Percentiles rank a stretch among this genome's conserved stretches.
Conservation (phyloP, 352 stramenopile genomes). For the Blastocystis hominis region DNA sequence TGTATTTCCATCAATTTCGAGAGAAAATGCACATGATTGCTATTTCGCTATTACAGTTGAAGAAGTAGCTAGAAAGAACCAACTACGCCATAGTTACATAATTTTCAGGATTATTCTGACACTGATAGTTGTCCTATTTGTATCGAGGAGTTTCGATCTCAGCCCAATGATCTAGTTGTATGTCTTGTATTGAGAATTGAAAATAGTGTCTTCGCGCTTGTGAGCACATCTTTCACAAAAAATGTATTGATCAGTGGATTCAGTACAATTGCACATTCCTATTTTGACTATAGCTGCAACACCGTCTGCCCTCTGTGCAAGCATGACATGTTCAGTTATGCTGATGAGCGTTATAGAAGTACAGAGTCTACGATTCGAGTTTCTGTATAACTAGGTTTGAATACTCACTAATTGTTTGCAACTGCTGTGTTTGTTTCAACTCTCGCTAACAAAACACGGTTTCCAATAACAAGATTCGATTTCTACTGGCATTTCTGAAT, state of each 20-base stretch:
- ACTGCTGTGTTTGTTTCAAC: no score
- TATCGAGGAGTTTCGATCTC: not conserved
- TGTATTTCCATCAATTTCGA: conserved; percentile 11
- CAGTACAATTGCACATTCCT: not conserved
- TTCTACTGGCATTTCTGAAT: no score
- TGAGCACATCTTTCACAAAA: conserved; percentile 29
- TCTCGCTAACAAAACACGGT: no score
- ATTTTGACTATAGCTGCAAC: not conserved
- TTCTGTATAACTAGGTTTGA: no score
- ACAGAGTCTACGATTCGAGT: no score
- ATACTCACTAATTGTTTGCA: no score
- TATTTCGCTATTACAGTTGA: not conserved
- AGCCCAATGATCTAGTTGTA: conserved; percentile 27
- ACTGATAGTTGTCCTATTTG: conserved; percentile 12
- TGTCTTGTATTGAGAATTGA: not conserved
- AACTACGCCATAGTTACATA: not conserved
- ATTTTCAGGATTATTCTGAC: conserved; percentile 3
- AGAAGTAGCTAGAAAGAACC: not conserved
- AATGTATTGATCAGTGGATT: conserved; percentile 46
- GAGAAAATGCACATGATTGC: not conserved
- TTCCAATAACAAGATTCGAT: no score
- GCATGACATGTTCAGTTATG: conserved; percentile 38
- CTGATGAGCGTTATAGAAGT: no score
- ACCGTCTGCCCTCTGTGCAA: conserved; percentile 4
- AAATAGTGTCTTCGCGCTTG: not conserved